phyloP scores from a whole-genome alignment of 192 early-diverging fungal species.

The Backusella parvicylindrica region DNA sequence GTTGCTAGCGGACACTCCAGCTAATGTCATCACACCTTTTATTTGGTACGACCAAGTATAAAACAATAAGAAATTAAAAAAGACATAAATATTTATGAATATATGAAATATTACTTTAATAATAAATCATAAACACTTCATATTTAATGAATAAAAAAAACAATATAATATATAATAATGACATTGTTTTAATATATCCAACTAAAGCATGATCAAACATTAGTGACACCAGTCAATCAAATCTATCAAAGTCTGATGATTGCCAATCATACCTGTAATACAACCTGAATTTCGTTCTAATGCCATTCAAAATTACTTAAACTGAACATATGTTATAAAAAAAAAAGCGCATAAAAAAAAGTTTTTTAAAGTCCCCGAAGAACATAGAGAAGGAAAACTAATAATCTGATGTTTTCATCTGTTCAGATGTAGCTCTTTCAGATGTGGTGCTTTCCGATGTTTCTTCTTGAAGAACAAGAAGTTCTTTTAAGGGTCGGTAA shows the following conservation, averaged over 20 bases:
- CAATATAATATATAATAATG: no score
- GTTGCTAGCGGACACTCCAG: no score
- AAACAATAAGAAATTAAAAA: not conserved
- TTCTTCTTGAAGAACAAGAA: not conserved
- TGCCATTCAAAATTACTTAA: not conserved
- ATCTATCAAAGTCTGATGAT: not conserved
- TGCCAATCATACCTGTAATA: not conserved
- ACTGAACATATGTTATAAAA: not conserved
- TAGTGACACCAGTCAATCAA: not conserved
- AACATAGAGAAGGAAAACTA: not conserved
- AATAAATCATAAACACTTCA: no score
- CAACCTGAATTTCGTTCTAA: not conserved
- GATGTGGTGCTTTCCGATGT: no score
- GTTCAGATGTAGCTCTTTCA: no score
- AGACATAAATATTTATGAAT: no score
- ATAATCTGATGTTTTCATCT: no score
- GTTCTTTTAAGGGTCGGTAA: conserved; percentile 21
- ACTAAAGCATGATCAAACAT: not conserved
- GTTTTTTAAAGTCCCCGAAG: not conserved
- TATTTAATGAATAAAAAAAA: no score
- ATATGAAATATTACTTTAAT: no score
- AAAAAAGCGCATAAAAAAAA: not conserved
- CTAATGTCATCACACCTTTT: not conserved
- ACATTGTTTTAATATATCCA: not conserved
- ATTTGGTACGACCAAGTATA: not conserved